Conservation (phyloP, 345 rosid genomes). For the Heritiera fomes region DNA sequence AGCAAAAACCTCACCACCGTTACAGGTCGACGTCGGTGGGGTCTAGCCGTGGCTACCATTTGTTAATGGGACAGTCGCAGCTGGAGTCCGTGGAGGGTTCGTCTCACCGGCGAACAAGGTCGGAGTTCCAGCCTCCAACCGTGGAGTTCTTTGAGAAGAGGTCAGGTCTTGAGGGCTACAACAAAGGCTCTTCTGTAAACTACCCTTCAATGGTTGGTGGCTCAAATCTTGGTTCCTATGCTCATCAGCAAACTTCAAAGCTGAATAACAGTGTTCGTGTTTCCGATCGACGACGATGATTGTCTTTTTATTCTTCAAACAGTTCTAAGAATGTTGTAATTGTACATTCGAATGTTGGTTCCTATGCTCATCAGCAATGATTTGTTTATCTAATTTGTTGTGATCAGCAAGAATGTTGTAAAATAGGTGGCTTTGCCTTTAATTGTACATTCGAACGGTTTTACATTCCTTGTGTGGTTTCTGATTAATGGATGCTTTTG, state of each 20-base stretch:
- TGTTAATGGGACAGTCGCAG: constrained; percentile 36
- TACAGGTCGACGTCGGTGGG: constrained; percentile 40
- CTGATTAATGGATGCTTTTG: not conserved
- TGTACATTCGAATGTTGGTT: no score
- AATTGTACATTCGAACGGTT: constrained; percentile 10
- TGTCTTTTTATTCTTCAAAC: not conserved
- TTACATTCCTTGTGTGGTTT: not conserved
- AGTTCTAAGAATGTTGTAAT: not conserved
- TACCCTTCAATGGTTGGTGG: constrained; percentile 20
- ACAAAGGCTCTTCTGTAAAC: constrained; percentile 4
- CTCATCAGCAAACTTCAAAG: constrained; percentile 15
- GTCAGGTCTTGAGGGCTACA: constrained; percentile 19
- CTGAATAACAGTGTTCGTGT: not conserved
- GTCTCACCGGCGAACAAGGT: constrained; percentile 47
- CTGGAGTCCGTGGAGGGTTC: constrained; percentile 42
- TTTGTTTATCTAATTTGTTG: not conserved
- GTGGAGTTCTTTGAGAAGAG: constrained; percentile 34
- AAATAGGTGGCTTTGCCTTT: constrained; percentile 10
- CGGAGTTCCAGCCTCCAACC: constrained; percentile 50
- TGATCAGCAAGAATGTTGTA: not conserved
- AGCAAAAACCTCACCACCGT: constrained; percentile 27
- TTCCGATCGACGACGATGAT: constrained; percentile 10
- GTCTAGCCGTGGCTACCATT: constrained; percentile 64
- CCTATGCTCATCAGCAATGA: no score
- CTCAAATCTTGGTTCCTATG: constrained; percentile 9